Evolutionary conservation across 257 asterid species (phyloP), one percentile per base, ranked within the genome.

Genomic region (Salvia splendens): DNA sequence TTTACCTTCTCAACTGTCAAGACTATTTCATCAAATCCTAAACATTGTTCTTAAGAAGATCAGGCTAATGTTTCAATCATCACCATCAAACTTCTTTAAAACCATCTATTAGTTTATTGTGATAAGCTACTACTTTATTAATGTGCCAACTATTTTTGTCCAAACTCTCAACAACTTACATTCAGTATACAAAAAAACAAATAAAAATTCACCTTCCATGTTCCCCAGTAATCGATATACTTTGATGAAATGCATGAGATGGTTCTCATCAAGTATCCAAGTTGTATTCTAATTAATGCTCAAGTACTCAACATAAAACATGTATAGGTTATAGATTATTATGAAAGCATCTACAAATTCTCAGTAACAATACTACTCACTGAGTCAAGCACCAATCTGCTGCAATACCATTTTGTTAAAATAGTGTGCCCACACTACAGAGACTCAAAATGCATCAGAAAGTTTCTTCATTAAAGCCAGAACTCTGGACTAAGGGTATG

Each of bases 1-100:
- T 61, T 17, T 16, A 61, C 45, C 61, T 47, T 36, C 72, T 54
- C 66, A 64, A 4, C 46, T 14, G 60, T 38, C 43, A 33, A 8
- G 7, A 4, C 28, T 12, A 7, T 63, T 55, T 51, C 51, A 56
- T 36, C 51, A 33, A 49, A 40, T 52, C 52, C 33, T 35, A 4
- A 61, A 57, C 41, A 58, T 16, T 48, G 16, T 6, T 24, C 48
- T n/a, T 41, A 10, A 30, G 62, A 10, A 30, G 62, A 61, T 40
- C 40, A 5, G 48, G 49, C 56, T 46, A 46, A 51, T 41, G 61
- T 47, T 64, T 14, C 24, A 47, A 35, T 15, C 57, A 14, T 68
- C 24, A 12, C 0, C 3, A 64, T 63, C 47, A n/a, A 64, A n/a
- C 52, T 41, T 32, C 43, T 15, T 5, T 30, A 5, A 4, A 59